Conservation (phyloP, 768 basidiomycete species). For the Cantharellus anzutake region DNA sequence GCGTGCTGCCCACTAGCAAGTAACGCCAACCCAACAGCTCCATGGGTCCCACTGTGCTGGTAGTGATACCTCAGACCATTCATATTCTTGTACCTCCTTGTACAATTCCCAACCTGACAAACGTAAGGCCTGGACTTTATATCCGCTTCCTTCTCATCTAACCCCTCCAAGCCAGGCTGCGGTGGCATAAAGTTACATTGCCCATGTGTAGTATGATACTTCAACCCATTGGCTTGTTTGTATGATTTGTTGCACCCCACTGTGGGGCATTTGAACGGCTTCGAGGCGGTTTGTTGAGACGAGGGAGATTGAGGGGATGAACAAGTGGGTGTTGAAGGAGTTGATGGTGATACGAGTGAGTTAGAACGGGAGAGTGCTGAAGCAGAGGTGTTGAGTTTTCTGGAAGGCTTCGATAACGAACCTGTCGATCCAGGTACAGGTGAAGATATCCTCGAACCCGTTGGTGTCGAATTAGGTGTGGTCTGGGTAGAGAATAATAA, state of each 20-base stretch:
- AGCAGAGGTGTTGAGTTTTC: too few relatives aligned
- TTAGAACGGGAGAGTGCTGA: constrained; percentile 15
- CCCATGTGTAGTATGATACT: constrained; percentile 87
- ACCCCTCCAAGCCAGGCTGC: constrained; percentile 13
- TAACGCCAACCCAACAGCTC: constrained; percentile 68
- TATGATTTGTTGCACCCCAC: constrained; percentile 91
- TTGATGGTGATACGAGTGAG: neutral
- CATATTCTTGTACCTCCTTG: constrained; percentile 92
- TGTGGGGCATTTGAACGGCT: constrained; percentile 54
- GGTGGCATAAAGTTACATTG: constrained; percentile 82
- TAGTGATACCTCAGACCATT: constrained; percentile 91
- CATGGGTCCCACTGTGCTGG: constrained; percentile 94
- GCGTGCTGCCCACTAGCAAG: constrained; percentile 30
- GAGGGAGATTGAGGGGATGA: too few relatives aligned
- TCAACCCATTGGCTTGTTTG: constrained; percentile 89
- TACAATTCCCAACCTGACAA: constrained; percentile 55
- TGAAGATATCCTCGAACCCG: constrained; percentile 4
- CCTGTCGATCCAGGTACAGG: neutral
- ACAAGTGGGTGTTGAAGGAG: too few relatives aligned
- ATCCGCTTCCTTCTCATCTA: constrained; percentile 62
- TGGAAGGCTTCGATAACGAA: too few relatives aligned
- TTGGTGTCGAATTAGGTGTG: neutral
- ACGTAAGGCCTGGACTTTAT: constrained; percentile 66
- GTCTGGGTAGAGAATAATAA: constrained; percentile 31
- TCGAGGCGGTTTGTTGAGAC: neutral